Evolutionary conservation across 2,329 filamentous ascomycete species (phyloP).

Genomic region (Neonectria neomacrospora): DNA sequence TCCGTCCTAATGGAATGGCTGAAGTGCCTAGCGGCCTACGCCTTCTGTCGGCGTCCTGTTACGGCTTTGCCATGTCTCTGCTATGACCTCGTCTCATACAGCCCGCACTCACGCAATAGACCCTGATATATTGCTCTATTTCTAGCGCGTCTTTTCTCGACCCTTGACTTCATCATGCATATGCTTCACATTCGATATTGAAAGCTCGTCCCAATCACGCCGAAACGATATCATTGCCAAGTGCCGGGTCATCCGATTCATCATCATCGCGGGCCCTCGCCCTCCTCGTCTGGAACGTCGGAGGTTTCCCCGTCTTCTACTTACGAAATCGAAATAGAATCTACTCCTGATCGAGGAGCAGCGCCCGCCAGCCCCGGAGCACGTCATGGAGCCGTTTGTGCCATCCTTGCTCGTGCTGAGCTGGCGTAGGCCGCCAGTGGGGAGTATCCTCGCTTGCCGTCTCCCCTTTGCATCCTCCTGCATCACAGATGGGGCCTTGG

Average conservation of each 20-base stretch:
- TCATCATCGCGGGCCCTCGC: slow-evolving; percentile 34
- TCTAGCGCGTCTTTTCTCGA: slow-evolving; percentile 25
- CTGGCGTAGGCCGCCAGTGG: slow-evolving; percentile 21
- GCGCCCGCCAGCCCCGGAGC: slow-evolving; percentile 25
- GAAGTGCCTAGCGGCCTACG: slow-evolving; percentile 12
- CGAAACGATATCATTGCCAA: slow-evolving; percentile 9
- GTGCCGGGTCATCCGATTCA: slow-evolving; percentile 16
- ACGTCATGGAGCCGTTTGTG: slow-evolving; percentile 27
- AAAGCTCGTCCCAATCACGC: slow-evolving; percentile 16
- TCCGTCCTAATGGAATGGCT: not conserved
- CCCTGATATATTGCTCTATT: slow-evolving; percentile 40
- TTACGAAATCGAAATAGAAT: slow-evolving; percentile 41
- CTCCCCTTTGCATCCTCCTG: slow-evolving; percentile 22
- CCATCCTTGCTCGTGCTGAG: slow-evolving; percentile 29
- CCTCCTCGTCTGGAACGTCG: slow-evolving; percentile 28
- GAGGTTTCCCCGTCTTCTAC: slow-evolving; percentile 24
- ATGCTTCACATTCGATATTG: slow-evolving; percentile 8
- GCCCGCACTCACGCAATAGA: slow-evolving; percentile 37
- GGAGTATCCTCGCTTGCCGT: slow-evolving; percentile 19
- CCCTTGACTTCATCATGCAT: slow-evolving; percentile 9
- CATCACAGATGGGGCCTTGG: slow-evolving; percentile 25
- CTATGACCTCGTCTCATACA: slow-evolving; percentile 23
- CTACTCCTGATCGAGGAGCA: slow-evolving; percentile 9
- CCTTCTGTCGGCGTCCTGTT: slow-evolving; percentile 26
- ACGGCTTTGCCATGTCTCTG: slow-evolving; percentile 13